Base-by-base conservation (phyloP, 345 rosid genomes). In the Garcia nutans region DNA sequence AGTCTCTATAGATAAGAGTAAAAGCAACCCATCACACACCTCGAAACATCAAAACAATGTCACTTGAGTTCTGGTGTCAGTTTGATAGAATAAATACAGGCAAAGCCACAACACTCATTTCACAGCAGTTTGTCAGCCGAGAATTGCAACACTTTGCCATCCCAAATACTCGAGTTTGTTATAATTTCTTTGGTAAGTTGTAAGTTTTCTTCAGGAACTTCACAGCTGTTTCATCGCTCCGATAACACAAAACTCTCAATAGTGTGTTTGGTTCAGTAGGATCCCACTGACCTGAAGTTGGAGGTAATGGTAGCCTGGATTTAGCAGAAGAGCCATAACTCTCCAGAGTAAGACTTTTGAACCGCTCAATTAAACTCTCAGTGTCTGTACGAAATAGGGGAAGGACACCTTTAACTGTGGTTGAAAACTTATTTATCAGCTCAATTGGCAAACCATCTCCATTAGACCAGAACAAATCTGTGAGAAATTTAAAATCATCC, bases 381-480 rank as follows among this genome's bases (percentile, higher is more conserved):
- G 99, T 84, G 63, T 93, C 97, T 0, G 91, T 85, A 70, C 89
- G 79, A 80, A 90, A 87, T 47, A 93, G 85, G 19, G 96, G 96
- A 74, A 96, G 90, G 41, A 96, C 88, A 13, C 86, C 86, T 81
- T 91, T 86, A 5, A 76, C 91, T 0, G 90, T 83, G 41, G 74
- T 80, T 45, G 97, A 87, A 77, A 83, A 88, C 84, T 91, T 93
- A 63, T 92, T 92, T 26, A 93, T 85, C 81, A 96, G 72, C 44
- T 93, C 96, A 52, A 79, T 71, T 20, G 98, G 97, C 75, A 93
- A 79, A 72, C 99, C 99, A 67, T 93, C 98, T 11, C 99, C 99
- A 26, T 96, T 93, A 19, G 99, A 94, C 97, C 92, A 93, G 81
- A 96, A 96, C 63, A 96, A 66, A 79, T 96, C 96, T 79, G 87